Base-by-base conservation (phyloP, 2,329 filamentous ascomycete species). In the Sclerotinia sclerotiorum region DNA sequence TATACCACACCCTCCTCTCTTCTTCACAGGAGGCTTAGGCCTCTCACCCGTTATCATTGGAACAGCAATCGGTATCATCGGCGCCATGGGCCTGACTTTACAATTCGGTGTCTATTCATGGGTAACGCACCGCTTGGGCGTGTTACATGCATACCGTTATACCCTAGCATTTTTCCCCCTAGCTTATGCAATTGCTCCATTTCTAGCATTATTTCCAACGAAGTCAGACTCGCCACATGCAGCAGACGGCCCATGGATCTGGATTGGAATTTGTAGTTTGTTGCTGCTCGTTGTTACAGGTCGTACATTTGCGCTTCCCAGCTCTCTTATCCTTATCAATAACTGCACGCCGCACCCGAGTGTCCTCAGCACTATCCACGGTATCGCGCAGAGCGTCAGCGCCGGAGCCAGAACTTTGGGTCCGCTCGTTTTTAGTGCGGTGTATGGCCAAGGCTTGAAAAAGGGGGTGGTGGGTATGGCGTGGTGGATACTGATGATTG, bases 401-500 rank as follows among this genome's bases (percentile, higher is more conserved):
- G 52, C 52, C 5, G 52, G 52, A 2, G n/a, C 52, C 1, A 55
- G 52, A 55, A 55, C 52, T 13, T 55, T 55, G 29, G 52, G 52
- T 32, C 52, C 52, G 29, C 52, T 55, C 32, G 29, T 55, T 7
- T 55, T 35, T 35, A 55, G 52, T 15, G 29, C 52, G 2, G 52
- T 55, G 29, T 55, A 55, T 55, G 52, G 52, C n/a, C 52, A 55
- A 55, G 52, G 52, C 6, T 35, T 55, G 52, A 35, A 55, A 19
- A 55, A 15, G 29, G 52, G 52, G 10, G n/a, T 55, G 29, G 52
- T 55, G 29, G 52, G 52, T 2, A 55, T 55, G 29, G 52, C 52
- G 52, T 55, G 52, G 52, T 55, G 52, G 52, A 55, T 55, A 32
- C 32, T 55, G 19, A 55, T 55, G 52, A 55, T 55, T 35, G 52